Conservation (phyloP, 2,329 filamentous ascomycete genomes). For the Venturia oleaginea region DNA sequence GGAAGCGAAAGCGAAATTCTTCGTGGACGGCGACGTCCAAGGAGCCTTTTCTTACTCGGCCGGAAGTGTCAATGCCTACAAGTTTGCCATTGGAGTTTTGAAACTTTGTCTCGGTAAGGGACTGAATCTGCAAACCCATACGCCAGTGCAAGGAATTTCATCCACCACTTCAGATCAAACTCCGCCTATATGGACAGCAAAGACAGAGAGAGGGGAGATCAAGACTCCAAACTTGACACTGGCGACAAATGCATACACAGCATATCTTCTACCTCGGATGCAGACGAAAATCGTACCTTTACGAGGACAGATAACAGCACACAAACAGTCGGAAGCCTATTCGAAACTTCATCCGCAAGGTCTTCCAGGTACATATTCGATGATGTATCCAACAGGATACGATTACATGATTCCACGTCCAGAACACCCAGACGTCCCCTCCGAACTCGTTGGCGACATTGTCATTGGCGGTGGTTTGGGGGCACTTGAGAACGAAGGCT, state of each 20-base stretch:
- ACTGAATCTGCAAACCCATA: conserved; percentile 69
- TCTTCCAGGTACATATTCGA: conserved; percentile 53
- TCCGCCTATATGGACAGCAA: conserved; percentile 14
- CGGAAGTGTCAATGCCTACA: conserved; percentile 73
- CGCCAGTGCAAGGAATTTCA: conserved; percentile 43
- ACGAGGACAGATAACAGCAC: conserved; percentile 61
- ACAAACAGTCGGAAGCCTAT: conserved; percentile 45
- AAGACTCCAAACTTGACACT: conserved; percentile 57
- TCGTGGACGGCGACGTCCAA: conserved; percentile 26
- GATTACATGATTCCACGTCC: conserved; percentile 67
- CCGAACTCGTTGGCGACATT: conserved; percentile 43
- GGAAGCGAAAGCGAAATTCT: conserved; percentile 35
- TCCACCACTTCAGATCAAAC: conserved; percentile 15
- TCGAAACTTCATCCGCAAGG: conserved; percentile 22
- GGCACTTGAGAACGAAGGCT: conserved; percentile 31
- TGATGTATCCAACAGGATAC: conserved; percentile 43
- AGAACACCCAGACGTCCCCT: conserved; percentile 28
- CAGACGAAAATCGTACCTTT: conserved; percentile 66
- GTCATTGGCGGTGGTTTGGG: conserved; percentile 63
- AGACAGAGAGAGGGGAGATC: conserved; percentile 67
- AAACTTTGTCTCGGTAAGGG: conserved; percentile 39
- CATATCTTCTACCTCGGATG: conserved; percentile 60
- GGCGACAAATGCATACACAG: conserved; percentile 78
- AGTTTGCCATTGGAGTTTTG: conserved; percentile 65
- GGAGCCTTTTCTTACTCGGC: conserved; percentile 59